Evolutionary conservation across 805 yeast genomes (phyloP).

Genomic region (Nakazawaea holstii): DNA sequence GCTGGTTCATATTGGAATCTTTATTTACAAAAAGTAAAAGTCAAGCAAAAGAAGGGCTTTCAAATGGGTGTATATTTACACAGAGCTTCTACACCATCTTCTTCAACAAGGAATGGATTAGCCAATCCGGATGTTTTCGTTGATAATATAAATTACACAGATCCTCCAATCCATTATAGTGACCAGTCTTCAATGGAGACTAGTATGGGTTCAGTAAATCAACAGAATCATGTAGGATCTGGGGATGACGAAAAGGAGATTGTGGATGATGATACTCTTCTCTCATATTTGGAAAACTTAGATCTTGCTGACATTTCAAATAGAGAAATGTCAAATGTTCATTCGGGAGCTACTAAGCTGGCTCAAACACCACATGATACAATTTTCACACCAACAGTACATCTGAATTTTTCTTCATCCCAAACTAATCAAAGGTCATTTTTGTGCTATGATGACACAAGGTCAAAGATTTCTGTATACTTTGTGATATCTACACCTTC

Average conservation of each 20-base stretch:
- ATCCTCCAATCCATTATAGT: slow-evolving; percentile 15
- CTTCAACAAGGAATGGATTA: slow-evolving; percentile 34
- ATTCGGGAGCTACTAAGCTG: slow-evolving; percentile 6
- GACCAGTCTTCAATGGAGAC: slow-evolving; percentile 6
- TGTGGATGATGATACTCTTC: slow-evolving; percentile 19
- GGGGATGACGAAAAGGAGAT: slow-evolving; percentile 19
- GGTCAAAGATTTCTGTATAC: slow-evolving; percentile 41
- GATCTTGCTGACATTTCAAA: slow-evolving; percentile 14
- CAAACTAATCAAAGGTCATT: slow-evolving; percentile 20
- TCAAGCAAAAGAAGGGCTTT: slow-evolving; percentile 32
- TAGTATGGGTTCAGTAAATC: too few relatives aligned
- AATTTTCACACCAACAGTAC: neutral
- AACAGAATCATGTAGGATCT: too few relatives aligned
- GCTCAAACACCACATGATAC: slow-evolving; percentile 9
- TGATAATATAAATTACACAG: slow-evolving; percentile 20
- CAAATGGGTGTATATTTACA: slow-evolving; percentile 56
- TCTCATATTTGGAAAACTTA: slow-evolving; percentile 16
- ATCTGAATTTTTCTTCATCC: neutral
- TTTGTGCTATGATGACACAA: slow-evolving; percentile 39
- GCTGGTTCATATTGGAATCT: slow-evolving; percentile 60
- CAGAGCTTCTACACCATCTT: slow-evolving; percentile 34
- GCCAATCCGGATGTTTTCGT: slow-evolving; percentile 32
- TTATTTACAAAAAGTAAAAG: slow-evolving; percentile 41
- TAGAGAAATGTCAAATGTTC: neutral
- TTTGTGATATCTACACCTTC: slow-evolving; percentile 53